Base-by-base conservation (phyloP, 2,329 filamentous ascomycete species). In the Akanthomyces muscarius region DNA sequence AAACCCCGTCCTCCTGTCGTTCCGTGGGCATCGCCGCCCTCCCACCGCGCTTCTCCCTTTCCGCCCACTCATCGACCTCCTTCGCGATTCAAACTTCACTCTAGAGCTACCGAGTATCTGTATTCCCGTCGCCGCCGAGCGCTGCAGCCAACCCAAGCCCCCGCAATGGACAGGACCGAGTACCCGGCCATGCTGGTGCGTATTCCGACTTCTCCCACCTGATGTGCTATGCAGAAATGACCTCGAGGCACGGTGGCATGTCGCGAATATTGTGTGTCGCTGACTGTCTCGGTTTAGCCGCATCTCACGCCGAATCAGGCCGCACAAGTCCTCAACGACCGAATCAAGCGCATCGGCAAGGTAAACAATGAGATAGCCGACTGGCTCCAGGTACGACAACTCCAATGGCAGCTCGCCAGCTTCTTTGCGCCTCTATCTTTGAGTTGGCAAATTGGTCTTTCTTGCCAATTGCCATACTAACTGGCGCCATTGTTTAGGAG, bases 131-230 rank as follows among this genome's bases (percentile, higher is more conserved):
- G 47, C 41, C 41, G 36, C 61, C 53, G 59, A 55, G 50, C 41
- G 42, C 51, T 44, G 51, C 52, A 30, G 51, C 50, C 45, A 38
- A 25, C 44, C 10, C 36, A 47, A 48, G 25, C 52, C 60, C 65
- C 88, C 69, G 76, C 71, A 71, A 91, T 91, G 87, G 89, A 91
- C 65, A 87, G 92, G 78, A 84, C 90, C 77, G 94, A 97, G 78
- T 98, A 98, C 82, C 92, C 94, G 76, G 89, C 88, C 70, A 89
- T 98, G 86, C 88, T 97, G 88, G 94, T 97, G 83, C 83, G 89
- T 78, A 65, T 48, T 3, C 10, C 2, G 6, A 1, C 13, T 33
- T 18, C 1, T 13, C 14, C 3, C n/a, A 18, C 11, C 41, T 30
- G 4, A 33, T 23, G 33, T 61, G 38, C 48, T n/a, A 1, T 61